Percentiles rank a stretch among this genome's conserved stretches.
Evolutionary conservation across 2,329 filamentous ascomycete genomes (phyloP).

Genomic region (Hypocrella siamensis): DNA sequence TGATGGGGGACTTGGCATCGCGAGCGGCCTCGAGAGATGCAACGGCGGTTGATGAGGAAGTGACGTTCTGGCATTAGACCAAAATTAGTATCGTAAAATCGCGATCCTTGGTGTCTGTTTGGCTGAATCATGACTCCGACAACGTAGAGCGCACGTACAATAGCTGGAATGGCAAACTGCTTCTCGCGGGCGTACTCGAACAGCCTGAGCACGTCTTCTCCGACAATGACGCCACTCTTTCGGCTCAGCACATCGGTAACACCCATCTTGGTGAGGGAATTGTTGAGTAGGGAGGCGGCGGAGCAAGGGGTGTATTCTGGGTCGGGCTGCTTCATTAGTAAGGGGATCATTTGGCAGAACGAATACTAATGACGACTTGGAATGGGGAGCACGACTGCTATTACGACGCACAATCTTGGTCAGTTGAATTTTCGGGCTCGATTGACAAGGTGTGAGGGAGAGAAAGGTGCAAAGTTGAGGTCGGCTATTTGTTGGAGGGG

Average conservation of each 20-base stretch:
- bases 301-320: too few relatives aligned
- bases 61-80: slow-evolving; percentile 50
- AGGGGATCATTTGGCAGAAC: too few relatives aligned
- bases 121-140: too few relatives aligned
- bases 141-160: slow-evolving; percentile 21
- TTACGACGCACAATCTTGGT: not conserved
- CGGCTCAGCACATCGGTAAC: slow-evolving; percentile 28
- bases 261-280: slow-evolving; percentile 16
- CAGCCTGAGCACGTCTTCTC: slow-evolving; percentile 43
- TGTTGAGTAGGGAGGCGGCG: too few relatives aligned
- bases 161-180: slow-evolving; percentile 75
- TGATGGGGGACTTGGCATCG: slow-evolving; percentile 79
- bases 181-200: slow-evolving; percentile 86
- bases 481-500: slow-evolving; percentile 1
- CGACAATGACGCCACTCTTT: slow-evolving; percentile 38
- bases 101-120: not conserved
- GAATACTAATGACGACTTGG: too few relatives aligned
- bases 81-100: not conserved
- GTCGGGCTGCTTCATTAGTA: too few relatives aligned
- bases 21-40: slow-evolving; percentile 86
- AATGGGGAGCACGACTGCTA: too few relatives aligned
- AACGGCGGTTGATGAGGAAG: slow-evolving; percentile 66
- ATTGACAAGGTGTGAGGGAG: not conserved
- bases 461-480: too few relatives aligned
- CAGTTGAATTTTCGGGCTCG: not conserved